Evolutionary conservation across 1,284 basidiomycete species (phyloP), one percentile per base, ranked within the genome.

Genomic region (Cutaneotrichosporon sp.): DNA sequence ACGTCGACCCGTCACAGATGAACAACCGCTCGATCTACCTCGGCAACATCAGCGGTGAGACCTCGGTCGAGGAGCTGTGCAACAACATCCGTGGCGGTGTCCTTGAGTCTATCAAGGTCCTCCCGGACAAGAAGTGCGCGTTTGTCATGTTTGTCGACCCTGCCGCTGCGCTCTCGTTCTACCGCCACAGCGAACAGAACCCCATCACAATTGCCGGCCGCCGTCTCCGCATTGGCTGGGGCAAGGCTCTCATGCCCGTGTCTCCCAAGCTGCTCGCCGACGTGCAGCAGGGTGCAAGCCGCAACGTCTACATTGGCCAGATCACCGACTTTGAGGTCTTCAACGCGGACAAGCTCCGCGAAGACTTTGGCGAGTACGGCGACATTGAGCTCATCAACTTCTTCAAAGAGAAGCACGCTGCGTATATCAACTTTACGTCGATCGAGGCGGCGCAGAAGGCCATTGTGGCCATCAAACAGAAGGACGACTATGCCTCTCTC

Each of bases 301-400:
- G 94, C 62, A 97, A 97, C 76, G 93, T 97, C 62, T 97, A 97
- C 80, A 88, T 97, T 64, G 93, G 93, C 31, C 90, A 90, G 73
- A 88, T 97, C 62, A 90, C 93, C 73, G 93, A 97, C 82, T 94
- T 93, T 76, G 92, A 94, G 68, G 82, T 85, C 32, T 94, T 91
- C 82, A 88, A 83, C 32, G 90, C 93, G 62, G 92, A 94, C 69
- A 88, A 88, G 76, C 84, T 97, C 61, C 89, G 90, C 79, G 83
- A 87, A 60, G 93, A 96, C 82, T 96, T 96, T 82, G 89, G 88
- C 61, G 91, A 93, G 81, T 96, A 86, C 79, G 93, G 94, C 32
- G 79, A 96, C 66, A 93, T 97, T 70, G 94, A 97, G 82, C 86
- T 96, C 64, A 89, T 97, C 80, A 97, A 97, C 81, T 93, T 92